These are phyloP conservation scores for Aureobasidium sp. DNA, from an alignment of 2,329 filamentous ascomycete genomes.

Conservation along the genomic window DNA sequence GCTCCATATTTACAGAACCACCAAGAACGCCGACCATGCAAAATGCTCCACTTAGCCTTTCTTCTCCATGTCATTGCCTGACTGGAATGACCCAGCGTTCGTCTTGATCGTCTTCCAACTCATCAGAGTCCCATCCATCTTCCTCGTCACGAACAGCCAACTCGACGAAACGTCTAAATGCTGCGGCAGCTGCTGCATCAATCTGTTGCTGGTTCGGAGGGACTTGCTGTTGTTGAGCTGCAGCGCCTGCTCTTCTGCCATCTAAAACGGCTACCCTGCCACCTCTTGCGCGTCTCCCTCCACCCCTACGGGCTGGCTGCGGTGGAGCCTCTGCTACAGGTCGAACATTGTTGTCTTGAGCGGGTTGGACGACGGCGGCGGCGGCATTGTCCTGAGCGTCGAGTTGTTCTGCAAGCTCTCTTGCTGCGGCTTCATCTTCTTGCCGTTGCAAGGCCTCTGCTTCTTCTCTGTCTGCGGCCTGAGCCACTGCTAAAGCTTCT, in stretches of 20 bases:
- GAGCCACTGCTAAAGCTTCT: slow-evolving; percentile 31
- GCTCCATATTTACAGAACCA: slow-evolving; percentile 1
- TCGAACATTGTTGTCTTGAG: not conserved
- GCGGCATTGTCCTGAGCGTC: not conserved
- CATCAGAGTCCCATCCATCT: slow-evolving; percentile 55
- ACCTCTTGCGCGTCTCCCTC: not conserved
- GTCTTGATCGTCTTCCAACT: slow-evolving; percentile 38
- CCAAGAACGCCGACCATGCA: not conserved
- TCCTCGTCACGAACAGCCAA: slow-evolving; percentile 48
- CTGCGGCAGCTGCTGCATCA: slow-evolving; percentile 22
- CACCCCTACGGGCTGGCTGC: not conserved
- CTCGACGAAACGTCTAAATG: slow-evolving; percentile 45
- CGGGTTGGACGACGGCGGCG: not conserved
- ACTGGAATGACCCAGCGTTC: slow-evolving; percentile 11
- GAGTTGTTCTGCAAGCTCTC: slow-evolving; percentile 27
- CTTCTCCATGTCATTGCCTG: not conserved
- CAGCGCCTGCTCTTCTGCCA: not conserved
- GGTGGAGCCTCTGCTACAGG: not conserved
- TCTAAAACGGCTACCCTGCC: slow-evolving; percentile 4
- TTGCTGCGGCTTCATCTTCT: slow-evolving; percentile 32
- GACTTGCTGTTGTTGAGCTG: slow-evolving; percentile 8
- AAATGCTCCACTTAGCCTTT: not conserved
- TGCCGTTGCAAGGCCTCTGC: slow-evolving; percentile 27
- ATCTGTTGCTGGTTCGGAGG: slow-evolving; percentile 17
- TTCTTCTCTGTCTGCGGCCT: slow-evolving; percentile 28